Base-by-base conservation (phyloP, 257 asterid genomes). In the Scutellaria galericulata region DNA sequence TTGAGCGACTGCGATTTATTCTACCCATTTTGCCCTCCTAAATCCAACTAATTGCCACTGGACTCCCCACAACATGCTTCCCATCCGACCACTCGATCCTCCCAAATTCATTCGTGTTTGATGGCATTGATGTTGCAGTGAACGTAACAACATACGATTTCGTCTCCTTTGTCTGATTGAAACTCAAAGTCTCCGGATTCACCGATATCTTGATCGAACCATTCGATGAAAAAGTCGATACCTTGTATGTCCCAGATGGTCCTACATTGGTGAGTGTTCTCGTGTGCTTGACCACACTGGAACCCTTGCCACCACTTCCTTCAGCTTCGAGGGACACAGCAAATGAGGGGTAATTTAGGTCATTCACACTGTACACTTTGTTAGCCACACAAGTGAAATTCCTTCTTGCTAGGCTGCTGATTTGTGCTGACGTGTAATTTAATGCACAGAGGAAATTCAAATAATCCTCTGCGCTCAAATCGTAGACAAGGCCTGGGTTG, bases 61-160 rank as follows among this genome's bases (percentile, higher is more conserved):
- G 95, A 79, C 98, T 95, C 58, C 87, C 92, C 45, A 95, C 98
- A 3, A 83, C 86, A 46, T 80, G 96, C 69, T 86, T 90, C 83
- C 94, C 98, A 72, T 91, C 95, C 0, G 96, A 83, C 99, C 99
- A 95, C 71, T 86, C 96, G 31, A 95, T 88, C 59, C 91, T 78
- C 2, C 97, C 98, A 20, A 92, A 91, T 14, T 62, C 84, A 41
- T 85, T 84, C 1, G 90, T 79, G 20, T 75, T 83, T 9, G 90
- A 68, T 8, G 96, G 85, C 92, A 72, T 83, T 2, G 92, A 47
- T 10, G 72, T 65, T 1, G 91, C 84, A 3, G 58, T 84, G 12
- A 95, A 88, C 13, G 88, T 92, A 60, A 82, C 97, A 0, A 85
- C 79, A 59, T 90, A 95, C 2, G 90, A 80, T 73, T 92, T 82